phyloP scores from a whole-genome alignment of 2,329 filamentous ascomycete species.

The Pyrenophora tritici-repentis region DNA sequence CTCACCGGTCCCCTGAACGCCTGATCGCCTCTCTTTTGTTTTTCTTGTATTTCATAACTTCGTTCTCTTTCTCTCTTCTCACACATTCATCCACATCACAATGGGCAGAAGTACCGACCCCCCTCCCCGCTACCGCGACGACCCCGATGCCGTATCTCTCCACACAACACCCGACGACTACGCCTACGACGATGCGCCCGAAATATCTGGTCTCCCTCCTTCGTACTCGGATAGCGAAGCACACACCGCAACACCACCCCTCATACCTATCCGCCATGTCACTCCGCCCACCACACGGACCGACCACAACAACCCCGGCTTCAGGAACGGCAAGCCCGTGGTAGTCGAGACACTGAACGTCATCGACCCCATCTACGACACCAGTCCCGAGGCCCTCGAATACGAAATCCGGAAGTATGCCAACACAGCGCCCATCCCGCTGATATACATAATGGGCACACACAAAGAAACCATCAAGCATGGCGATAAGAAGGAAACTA shows the following conservation, averaged over 20 bases:
- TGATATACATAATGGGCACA: slow-evolving; percentile 47
- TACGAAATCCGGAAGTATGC: slow-evolving; percentile 33
- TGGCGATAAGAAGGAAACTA: slow-evolving; percentile 45
- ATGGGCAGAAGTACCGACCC: slow-evolving; percentile 40
- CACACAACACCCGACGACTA: slow-evolving; percentile 48
- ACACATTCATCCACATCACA: slow-evolving; percentile 2
- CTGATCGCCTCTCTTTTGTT: background rate
- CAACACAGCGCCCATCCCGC: slow-evolving; percentile 34
- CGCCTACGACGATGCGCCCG: slow-evolving; percentile 45
- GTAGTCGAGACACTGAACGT: slow-evolving; percentile 32
- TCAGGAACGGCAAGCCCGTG: slow-evolving; percentile 35
- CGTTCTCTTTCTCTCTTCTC: too few relatives aligned
- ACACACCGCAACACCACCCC: slow-evolving; percentile 10
- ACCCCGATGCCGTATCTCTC: slow-evolving; percentile 47
- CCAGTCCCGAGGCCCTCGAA: slow-evolving; percentile 41
- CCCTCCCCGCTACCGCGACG: slow-evolving; percentile 39
- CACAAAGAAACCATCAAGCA: slow-evolving; percentile 44
- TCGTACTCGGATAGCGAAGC: slow-evolving; percentile 45
- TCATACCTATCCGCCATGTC: slow-evolving; percentile 31
- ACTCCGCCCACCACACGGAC: slow-evolving; percentile 34
- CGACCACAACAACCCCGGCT: slow-evolving; percentile 27
- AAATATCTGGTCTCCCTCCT: slow-evolving; percentile 39
- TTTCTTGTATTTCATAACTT: too few relatives aligned
- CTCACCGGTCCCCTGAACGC: slow-evolving; percentile 23
- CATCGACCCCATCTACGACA: slow-evolving; percentile 41